A percentile compares a stretch with the other conserved stretches of the same genome.
Evolutionary conservation across 768 basidiomycete genomes (phyloP).

Genomic region (Amanita brunnescens): DNA sequence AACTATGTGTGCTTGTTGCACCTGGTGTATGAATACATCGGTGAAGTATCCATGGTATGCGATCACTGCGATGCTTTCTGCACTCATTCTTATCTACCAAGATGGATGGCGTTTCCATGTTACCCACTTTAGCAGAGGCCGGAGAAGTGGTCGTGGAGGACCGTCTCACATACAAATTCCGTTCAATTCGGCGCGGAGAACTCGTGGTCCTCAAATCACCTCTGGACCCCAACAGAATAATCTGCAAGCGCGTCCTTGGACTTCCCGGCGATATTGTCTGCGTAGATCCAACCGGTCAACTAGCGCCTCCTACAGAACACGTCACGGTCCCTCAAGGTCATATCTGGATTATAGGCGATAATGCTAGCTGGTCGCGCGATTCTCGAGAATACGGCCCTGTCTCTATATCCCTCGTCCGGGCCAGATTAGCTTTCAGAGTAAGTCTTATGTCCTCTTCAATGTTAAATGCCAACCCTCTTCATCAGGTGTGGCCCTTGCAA

Average conservation of each 20-base stretch:
- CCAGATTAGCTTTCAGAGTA: conserved; percentile 59
- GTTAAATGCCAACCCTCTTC: conserved; percentile 3
- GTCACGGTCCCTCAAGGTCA: conserved; percentile 78
- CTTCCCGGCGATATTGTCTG: conserved; percentile 85
- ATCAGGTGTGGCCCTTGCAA: conserved; percentile 36
- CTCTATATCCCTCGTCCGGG: conserved; percentile 68
- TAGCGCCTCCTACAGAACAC: conserved; percentile 60
- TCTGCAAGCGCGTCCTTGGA: conserved; percentile 89
- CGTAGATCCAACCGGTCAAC: conserved; percentile 72
- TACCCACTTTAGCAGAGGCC: conserved; percentile 54
- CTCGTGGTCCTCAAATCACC: conserved; percentile 69
- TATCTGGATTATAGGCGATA: conserved; percentile 90
- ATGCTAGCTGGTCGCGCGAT: conserved; percentile 73
- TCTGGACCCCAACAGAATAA: conserved; percentile 47
- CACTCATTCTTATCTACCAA: conserved; percentile 18
- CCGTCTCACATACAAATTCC: conserved; percentile 42
- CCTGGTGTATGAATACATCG: conserved; percentile 55
- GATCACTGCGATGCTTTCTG: background rate
- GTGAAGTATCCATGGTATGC: conserved; percentile 43
- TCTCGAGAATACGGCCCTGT: conserved; percentile 93
- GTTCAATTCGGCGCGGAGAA: conserved; percentile 65
- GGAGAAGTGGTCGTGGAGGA: conserved; percentile 63
- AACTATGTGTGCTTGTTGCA: conserved; percentile 54
- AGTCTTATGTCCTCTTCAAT: conserved; percentile 12
- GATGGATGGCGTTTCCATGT: conserved; percentile 75